These are phyloP conservation scores for Dactylellina parvicollis DNA, from an alignment of 2,329 filamentous ascomycete genomes.

Conservation along the genomic window DNA sequence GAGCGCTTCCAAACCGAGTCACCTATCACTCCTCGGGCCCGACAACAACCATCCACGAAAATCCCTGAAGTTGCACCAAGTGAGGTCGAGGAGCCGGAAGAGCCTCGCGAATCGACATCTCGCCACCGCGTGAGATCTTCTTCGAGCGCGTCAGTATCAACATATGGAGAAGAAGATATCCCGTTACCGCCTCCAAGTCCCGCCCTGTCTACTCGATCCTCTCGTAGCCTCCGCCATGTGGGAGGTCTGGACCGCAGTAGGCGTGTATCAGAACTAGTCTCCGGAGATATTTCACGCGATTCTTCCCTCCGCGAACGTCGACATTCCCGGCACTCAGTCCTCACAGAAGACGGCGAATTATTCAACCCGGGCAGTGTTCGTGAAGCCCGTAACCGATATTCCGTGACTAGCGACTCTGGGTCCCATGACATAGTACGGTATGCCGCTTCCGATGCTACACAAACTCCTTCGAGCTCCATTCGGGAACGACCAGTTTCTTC, in stretches of 20 bases:
- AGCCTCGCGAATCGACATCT: conserved; percentile 17
- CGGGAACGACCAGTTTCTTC: conserved; percentile 40
- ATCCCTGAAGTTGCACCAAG: conserved; percentile 31
- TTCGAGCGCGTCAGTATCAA: conserved; percentile 29
- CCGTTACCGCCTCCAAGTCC: conserved; percentile 35
- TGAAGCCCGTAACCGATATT: conserved; percentile 36
- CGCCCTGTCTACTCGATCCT: conserved; percentile 28
- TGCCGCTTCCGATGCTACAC: conserved; percentile 42
- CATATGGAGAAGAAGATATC: conserved; percentile 42
- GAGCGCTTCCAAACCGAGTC: conserved; percentile 40
- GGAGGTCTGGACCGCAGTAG: conserved; percentile 20
- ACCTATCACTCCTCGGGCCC: conserved; percentile 39
- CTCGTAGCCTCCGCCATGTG: conserved; percentile 32
- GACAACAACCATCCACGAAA: conserved; percentile 9
- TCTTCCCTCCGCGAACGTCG: conserved; percentile 45
- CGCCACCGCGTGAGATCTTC: conserved; percentile 32
- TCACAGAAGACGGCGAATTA: conserved; percentile 42
- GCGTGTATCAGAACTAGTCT: conserved; percentile 36
- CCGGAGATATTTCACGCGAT: conserved; percentile 46
- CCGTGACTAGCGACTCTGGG: conserved; percentile 34
- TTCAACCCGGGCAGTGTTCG: conserved; percentile 19
- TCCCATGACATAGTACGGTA: conserved; percentile 45
- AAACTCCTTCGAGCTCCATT: conserved; percentile 43
- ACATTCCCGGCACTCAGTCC: conserved; percentile 38
- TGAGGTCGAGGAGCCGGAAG: conserved; percentile 37